These are phyloP conservation scores for Verbena officinalis DNA, from an alignment of 257 asterid genomes.

Conservation along the genomic window DNA sequence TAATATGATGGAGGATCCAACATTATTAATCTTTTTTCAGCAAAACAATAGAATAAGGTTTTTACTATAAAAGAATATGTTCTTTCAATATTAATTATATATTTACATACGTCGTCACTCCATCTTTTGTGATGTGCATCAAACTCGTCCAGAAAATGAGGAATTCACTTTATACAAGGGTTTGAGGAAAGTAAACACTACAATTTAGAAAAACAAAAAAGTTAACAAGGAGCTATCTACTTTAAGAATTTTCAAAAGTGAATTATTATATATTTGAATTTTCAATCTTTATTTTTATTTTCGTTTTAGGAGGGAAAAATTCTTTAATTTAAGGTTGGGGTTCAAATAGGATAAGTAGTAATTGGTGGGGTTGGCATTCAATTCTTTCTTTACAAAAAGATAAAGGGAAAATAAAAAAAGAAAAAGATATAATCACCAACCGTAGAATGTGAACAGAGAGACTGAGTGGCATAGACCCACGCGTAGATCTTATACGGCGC, in stretches of 20 bases:
- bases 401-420: neutral
- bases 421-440: constrained; percentile 17
- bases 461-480: constrained; percentile 30
- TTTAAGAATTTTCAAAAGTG: too few relatives aligned
- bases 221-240: too few relatives aligned
- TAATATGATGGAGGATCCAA: constrained; percentile 1
- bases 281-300: too few relatives aligned
- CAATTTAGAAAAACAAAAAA: too few relatives aligned
- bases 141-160: constrained; percentile 28
- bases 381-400: neutral
- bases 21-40: neutral
- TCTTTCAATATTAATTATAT: neutral
- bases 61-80: neutral
- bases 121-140: constrained; percentile 17
- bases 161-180: constrained; percentile 19
- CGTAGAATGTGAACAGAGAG: constrained; percentile 24
- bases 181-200: neutral
- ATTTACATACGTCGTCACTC: neutral
- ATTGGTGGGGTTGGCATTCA: neutral
- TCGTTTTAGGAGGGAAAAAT: too few relatives aligned
- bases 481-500: constrained; percentile 34
- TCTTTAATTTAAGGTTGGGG: too few relatives aligned
- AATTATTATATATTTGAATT: too few relatives aligned
- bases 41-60: neutral
- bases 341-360: neutral